phyloP scores from a whole-genome alignment of 2,329 filamentous ascomycete genomes.

The Colletotrichum phormii region DNA sequence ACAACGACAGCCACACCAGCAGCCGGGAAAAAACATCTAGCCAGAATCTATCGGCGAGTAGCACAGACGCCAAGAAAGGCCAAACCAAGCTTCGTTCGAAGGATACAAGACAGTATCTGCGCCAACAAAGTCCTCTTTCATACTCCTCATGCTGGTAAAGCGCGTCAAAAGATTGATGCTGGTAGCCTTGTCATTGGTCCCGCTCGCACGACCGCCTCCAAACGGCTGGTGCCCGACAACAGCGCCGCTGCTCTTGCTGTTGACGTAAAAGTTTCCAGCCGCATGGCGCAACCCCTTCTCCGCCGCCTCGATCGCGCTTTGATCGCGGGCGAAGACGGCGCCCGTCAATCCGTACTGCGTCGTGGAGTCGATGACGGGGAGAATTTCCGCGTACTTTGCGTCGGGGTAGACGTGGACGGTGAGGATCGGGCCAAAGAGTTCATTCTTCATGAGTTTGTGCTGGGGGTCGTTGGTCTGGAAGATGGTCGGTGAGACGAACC shows the following conservation, averaged over 20 bases:
- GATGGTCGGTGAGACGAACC: conserved; percentile 86
- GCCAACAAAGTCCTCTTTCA: conserved; percentile 81
- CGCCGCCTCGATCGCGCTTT: conserved; percentile 72
- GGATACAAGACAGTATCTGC: conserved; percentile 75
- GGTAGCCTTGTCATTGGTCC: conserved; percentile 80
- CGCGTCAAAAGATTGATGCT: conserved; percentile 72
- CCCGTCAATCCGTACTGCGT: conserved; percentile 84
- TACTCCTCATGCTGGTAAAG: conserved; percentile 74
- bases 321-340: conserved; percentile 78
- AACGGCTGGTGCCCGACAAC: conserved; percentile 81
- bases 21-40: no score
- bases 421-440: conserved; percentile 86
- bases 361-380: conserved; percentile 72
- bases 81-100: conserved; percentile 72
- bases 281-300: conserved; percentile 78
- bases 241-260: conserved; percentile 82
- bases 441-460: conserved; percentile 79
- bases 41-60: no score
- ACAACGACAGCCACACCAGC: no score
- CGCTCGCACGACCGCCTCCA: conserved; percentile 74
- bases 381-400: conserved; percentile 34
- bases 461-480: conserved; percentile 79
- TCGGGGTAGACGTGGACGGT: conserved; percentile 84
- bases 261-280: conserved; percentile 88
- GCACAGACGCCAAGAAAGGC: neutral